phyloP scores from a whole-genome alignment of 176 grass and related monocot genomes.

The Avena atlantica region DNA sequence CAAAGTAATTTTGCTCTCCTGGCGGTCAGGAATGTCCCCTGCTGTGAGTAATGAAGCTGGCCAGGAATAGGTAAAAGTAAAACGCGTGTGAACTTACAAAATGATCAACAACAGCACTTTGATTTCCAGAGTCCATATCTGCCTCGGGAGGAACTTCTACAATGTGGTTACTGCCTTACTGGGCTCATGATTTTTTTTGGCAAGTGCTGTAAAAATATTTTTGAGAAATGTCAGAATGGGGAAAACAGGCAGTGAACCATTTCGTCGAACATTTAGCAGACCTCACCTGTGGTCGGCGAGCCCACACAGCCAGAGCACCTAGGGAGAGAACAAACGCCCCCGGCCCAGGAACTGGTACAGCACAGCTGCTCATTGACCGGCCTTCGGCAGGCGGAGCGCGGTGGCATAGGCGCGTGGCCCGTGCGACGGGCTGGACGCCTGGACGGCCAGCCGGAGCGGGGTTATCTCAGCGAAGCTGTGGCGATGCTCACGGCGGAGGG shows the following conservation, averaged over 20 bases:
- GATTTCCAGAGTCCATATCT: background rate
- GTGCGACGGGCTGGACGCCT: background rate
- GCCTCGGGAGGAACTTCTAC: background rate
- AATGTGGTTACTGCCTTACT: no score
- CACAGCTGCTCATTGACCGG: background rate
- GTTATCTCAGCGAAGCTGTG: background rate
- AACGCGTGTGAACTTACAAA: background rate
- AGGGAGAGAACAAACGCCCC: background rate
- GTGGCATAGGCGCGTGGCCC: background rate
- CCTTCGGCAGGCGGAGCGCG: background rate
- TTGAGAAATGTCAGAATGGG: background rate
- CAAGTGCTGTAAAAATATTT: background rate
- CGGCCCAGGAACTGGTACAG: background rate
- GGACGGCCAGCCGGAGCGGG: background rate
- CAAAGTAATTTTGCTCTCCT: background rate
- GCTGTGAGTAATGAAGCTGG: background rate
- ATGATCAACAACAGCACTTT: background rate
- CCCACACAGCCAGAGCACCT: background rate
- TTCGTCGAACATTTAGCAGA: background rate
- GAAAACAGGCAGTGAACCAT: background rate
- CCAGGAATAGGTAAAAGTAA: background rate
- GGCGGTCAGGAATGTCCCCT: background rate
- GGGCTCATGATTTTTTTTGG: background rate
- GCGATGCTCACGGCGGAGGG: background rate
- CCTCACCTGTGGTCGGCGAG: background rate